Evolutionary conservation across 345 rosid species (phyloP), one percentile per base, ranked within the genome.

Genomic region (Cardamine occulta): DNA sequence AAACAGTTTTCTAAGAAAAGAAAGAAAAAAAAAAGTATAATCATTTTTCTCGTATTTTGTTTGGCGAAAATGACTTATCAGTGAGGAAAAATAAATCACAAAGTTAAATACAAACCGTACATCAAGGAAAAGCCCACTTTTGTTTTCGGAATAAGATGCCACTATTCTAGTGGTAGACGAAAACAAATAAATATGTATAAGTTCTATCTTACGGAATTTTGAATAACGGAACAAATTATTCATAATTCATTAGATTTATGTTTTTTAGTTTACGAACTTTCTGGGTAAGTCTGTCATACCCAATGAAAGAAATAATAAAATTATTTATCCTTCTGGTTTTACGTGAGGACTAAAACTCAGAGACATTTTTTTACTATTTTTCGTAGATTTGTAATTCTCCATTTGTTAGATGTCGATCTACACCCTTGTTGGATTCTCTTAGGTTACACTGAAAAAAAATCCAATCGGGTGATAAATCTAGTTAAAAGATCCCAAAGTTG

Each of bases 61-160:
- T 76, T 76, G 71, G 45, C 39, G 71, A 76, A 76, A 76, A 63
- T 54, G 80, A 76, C 75, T 70, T 63, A 70, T 70, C 80, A 62
- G 9, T 10, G 57, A 54, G 42, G 44, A 32, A 47, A 76, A 62
- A 69, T 63, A 76, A 76, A 70, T 76, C 58, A 75, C 29, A 8
- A 52, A 40, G 63, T 61, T 68, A 68, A 29, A 60, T 75, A 49
- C 56, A 61, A 40, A 68, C 74, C 63, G 56, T 29, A 51, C 79
- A 21, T 52, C 65, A 70, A 28, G 59, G 18, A 55, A 69, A 76
- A 76, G 58, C 60, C 34, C 52, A 63, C 51, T 63, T 70, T 76
- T 63, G 80, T 70, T 61, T 59, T 61, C 37, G 51, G 71, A 70
- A 63, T 63, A 63, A 34, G 40, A 63, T 55, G 51, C 70, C 42